Conservation (phyloP, 2,329 filamentous ascomycete genomes). For the Graphilbum ipis-grandicollis region DNA sequence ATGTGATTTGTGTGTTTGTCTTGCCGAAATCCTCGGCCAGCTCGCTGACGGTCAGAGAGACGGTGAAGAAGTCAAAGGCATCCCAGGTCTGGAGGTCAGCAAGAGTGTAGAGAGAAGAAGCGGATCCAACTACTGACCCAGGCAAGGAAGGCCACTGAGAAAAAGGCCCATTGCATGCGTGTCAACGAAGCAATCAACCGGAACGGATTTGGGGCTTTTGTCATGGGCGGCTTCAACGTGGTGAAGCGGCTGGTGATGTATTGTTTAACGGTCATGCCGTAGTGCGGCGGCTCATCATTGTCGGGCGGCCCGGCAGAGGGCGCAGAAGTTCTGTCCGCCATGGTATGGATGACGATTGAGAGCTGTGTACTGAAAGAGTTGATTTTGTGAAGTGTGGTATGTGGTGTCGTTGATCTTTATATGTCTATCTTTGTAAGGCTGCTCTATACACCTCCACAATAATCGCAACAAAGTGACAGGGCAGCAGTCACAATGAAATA, state of each 20-base stretch:
- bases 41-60: slow-evolving; percentile 63
- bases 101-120: neutral
- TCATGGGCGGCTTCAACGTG: slow-evolving; percentile 32
- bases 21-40: slow-evolving; percentile 33
- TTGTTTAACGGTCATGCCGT: slow-evolving; percentile 27
- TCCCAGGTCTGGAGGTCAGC: slow-evolving; percentile 38
- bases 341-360: too few relatives aligned
- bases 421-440: too few relatives aligned
- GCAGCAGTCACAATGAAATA: too few relatives aligned
- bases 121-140: slow-evolving; percentile 26
- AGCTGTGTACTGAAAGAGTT: too few relatives aligned
- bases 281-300: slow-evolving; percentile 22
- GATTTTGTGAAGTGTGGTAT: too few relatives aligned
- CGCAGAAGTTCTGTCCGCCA: slow-evolving; percentile 6
- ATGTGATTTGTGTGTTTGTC: slow-evolving; percentile 49
- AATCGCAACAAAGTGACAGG: too few relatives aligned
- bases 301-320: neutral
- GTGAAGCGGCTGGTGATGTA: slow-evolving; percentile 35
- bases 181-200: slow-evolving; percentile 47
- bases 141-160: slow-evolving; percentile 54
- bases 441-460: too few relatives aligned
- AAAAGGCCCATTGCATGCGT: slow-evolving; percentile 54
- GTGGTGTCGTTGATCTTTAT: too few relatives aligned
- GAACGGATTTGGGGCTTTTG: slow-evolving; percentile 55
- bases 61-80: slow-evolving; percentile 69